phyloP scores from a whole-genome alignment of 2,329 filamentous ascomycete genomes.

The Neonectria ditissima region DNA sequence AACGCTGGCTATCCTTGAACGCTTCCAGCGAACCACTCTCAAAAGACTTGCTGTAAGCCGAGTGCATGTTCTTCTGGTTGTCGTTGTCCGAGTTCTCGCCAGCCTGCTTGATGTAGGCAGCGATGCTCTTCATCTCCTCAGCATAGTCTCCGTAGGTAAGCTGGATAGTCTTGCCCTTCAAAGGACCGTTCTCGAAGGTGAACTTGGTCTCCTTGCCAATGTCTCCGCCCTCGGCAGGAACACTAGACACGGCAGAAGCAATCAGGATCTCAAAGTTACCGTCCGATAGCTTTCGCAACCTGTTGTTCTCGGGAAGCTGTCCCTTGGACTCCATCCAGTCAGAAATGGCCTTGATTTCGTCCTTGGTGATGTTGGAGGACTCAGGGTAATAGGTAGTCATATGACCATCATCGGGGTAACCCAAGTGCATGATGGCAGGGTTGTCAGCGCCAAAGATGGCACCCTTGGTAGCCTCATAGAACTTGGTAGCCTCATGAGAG shows the following conservation, averaged over 20 bases:
- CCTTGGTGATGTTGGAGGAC: constrained; percentile 78
- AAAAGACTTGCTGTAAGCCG: constrained; percentile 81
- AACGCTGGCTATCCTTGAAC: constrained; percentile 83
- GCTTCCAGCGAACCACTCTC: constrained; percentile 78
- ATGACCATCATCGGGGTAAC: constrained; percentile 79
- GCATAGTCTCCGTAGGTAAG: constrained; percentile 81
- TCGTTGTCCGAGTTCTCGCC: constrained; percentile 78
- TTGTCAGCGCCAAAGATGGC: constrained; percentile 78
- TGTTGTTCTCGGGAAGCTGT: constrained; percentile 80
- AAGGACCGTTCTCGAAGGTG: constrained; percentile 66
- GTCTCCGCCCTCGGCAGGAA: constrained; percentile 74
- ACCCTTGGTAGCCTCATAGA: constrained; percentile 76
- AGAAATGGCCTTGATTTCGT: constrained; percentile 79
- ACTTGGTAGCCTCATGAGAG: constrained; percentile 69
- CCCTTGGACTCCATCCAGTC: constrained; percentile 78
- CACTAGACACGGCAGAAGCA: constrained; percentile 71
- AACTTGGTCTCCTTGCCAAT: constrained; percentile 74
- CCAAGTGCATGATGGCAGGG: constrained; percentile 77
- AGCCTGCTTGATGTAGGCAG: constrained; percentile 75
- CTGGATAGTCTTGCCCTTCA: constrained; percentile 76
- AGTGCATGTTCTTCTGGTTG: constrained; percentile 78
- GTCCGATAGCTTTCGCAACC: constrained; percentile 73
- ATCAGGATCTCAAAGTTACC: constrained; percentile 80
- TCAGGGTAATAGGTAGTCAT: constrained; percentile 87
- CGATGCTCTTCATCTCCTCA: constrained; percentile 77